phyloP scores from a whole-genome alignment of 1,284 basidiomycete species.

The Vanrija sp. region DNA sequence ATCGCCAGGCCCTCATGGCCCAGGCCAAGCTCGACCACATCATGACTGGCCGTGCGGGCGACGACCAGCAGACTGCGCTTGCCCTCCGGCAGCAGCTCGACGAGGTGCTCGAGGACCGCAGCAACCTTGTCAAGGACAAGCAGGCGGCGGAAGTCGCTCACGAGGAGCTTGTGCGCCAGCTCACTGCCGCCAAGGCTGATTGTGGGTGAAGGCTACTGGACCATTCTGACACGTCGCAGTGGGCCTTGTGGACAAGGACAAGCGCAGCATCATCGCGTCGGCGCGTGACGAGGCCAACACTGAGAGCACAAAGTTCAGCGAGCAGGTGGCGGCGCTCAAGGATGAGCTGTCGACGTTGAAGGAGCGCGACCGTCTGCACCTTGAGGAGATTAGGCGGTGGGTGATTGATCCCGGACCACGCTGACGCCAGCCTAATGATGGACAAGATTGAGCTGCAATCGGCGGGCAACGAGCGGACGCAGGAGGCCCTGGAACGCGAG shows the following conservation, averaged over 20 bases:
- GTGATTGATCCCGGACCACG: not conserved
- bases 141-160: slow-evolving; percentile 54
- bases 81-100: slow-evolving; percentile 82
- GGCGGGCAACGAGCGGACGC: slow-evolving; percentile 77
- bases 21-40: slow-evolving; percentile 84
- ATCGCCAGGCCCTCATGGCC: slow-evolving; percentile 74
- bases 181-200: slow-evolving; percentile 81
- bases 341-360: slow-evolving; percentile 66
- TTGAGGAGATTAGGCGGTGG: slow-evolving; percentile 75
- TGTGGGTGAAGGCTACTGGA: slow-evolving; percentile 54
- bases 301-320: slow-evolving; percentile 73
- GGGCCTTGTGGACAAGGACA: slow-evolving; percentile 50
- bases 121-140: slow-evolving; percentile 60
- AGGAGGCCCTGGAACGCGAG: slow-evolving; percentile 68
- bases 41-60: slow-evolving; percentile 71
- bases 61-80: slow-evolving; percentile 78
- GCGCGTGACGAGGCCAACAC: slow-evolving; percentile 77
- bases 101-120: slow-evolving; percentile 78
- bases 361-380: slow-evolving; percentile 85
- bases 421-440: slow-evolving; percentile 58
- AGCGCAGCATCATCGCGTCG: slow-evolving; percentile 45
- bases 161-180: slow-evolving; percentile 63
- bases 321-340: slow-evolving; percentile 62
- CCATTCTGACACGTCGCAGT: slow-evolving; percentile 21
- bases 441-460: slow-evolving; percentile 89